These are phyloP conservation scores for Pseudozyma hubeiensis DNA, from an alignment of 1,284 basidiomycete genomes.

Conservation along the genomic window DNA sequence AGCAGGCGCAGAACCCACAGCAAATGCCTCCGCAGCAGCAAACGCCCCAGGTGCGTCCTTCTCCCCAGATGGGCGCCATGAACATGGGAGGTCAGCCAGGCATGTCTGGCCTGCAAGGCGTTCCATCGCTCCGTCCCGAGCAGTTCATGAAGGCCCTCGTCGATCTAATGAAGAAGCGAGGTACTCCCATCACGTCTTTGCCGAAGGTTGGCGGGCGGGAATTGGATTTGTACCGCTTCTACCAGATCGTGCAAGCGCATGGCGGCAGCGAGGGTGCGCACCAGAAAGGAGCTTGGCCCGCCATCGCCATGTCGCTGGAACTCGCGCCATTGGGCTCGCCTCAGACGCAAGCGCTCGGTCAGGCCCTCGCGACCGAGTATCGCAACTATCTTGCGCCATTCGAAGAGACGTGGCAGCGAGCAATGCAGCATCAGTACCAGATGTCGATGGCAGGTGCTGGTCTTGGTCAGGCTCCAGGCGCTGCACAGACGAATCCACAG, in stretches of 20 bases:
- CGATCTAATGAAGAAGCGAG: slow-evolving; percentile 61
- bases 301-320: slow-evolving; percentile 59
- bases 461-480: slow-evolving; percentile 24
- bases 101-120: slow-evolving; percentile 40
- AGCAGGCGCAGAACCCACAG: slow-evolving; percentile 29
- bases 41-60: slow-evolving; percentile 38
- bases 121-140: slow-evolving; percentile 52
- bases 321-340: slow-evolving; percentile 53
- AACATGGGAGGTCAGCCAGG: slow-evolving; percentile 28
- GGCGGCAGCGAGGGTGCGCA: slow-evolving; percentile 63
- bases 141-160: slow-evolving; percentile 63
- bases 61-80: slow-evolving; percentile 38
- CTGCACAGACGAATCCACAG: slow-evolving; percentile 25
- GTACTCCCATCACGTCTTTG: slow-evolving; percentile 53
- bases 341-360: slow-evolving; percentile 49
- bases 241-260: slow-evolving; percentile 59
- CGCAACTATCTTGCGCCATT: slow-evolving; percentile 59
- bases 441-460: slow-evolving; percentile 51
- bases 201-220: slow-evolving; percentile 56
- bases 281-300: slow-evolving; percentile 59
- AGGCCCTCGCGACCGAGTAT: slow-evolving; percentile 56
- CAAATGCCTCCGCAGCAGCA: slow-evolving; percentile 31
- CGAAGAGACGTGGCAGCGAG: slow-evolving; percentile 65
- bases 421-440: slow-evolving; percentile 62
- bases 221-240: slow-evolving; percentile 62